A percentile compares a stretch with the other conserved stretches of the same genome.
phyloP scores from a whole-genome alignment of 805 yeast species.

The Metschnikowia peoriensis region DNA sequence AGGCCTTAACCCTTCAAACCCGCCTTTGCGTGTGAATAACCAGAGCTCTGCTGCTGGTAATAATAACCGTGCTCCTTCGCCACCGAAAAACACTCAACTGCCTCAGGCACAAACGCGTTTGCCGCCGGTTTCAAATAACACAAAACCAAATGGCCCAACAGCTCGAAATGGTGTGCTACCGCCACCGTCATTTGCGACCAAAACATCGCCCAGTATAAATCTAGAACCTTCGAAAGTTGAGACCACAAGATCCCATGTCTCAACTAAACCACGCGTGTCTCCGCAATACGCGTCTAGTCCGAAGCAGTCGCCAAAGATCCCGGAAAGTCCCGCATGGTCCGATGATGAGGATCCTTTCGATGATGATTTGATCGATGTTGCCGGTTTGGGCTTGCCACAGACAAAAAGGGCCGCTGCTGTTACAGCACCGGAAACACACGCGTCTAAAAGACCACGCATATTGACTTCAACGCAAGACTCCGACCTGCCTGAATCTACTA shows the following conservation, averaged over 20 bases:
- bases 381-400: conserved; percentile 2
- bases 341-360: conserved; percentile 3
- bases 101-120: background rate
- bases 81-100: background rate
- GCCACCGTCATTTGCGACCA: background rate
- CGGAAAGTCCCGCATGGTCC: background rate
- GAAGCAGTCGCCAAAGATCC: background rate
- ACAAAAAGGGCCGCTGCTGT: conserved; percentile 4
- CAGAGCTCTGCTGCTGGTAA: background rate
- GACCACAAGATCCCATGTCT: too few species aligned
- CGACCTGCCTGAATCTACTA: background rate
- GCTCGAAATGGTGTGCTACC: background rate
- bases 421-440: background rate
- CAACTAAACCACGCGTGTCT: background rate
- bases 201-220: background rate
- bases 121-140: background rate
- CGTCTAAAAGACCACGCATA: conserved; percentile 4
- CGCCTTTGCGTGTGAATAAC: background rate
- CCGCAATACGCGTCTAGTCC: background rate
- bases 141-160: background rate
- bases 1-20: background rate
- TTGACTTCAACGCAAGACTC: conserved; percentile 7
- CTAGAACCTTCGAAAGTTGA: too few species aligned
- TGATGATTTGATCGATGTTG: conserved; percentile 14
- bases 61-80: background rate